Percentiles rank a stretch among this genome's conserved stretches.
Conservation (phyloP, 768 basidiomycete species). For the Nidularia sp. region DNA sequence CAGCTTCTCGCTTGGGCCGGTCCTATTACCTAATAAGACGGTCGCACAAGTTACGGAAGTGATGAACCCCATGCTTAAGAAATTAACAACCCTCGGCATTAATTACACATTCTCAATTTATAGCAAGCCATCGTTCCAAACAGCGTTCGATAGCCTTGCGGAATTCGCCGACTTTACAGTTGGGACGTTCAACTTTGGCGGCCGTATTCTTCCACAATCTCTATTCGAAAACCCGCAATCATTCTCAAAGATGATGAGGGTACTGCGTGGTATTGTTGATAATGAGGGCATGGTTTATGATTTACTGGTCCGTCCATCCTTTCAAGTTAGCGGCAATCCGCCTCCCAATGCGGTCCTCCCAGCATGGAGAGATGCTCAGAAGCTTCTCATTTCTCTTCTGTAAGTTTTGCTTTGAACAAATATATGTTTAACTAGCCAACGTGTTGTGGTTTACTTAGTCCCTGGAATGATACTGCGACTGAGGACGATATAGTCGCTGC, state of each 20-base stretch:
- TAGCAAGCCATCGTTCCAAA: background rate
- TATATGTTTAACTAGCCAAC: too few relatives aligned
- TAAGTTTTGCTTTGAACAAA: too few relatives aligned
- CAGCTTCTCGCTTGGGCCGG: background rate
- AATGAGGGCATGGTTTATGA: background rate
- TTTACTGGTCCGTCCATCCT: background rate
- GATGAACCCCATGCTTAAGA: background rate
- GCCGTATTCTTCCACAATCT: background rate
- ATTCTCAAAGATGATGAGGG: background rate
- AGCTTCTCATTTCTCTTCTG: background rate
- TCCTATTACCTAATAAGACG: background rate
- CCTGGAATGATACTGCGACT: too few relatives aligned
- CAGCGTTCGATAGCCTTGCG: background rate
- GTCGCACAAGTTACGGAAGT: background rate
- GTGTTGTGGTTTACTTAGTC: too few relatives aligned
- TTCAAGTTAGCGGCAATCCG: background rate
- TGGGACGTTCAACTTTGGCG: background rate
- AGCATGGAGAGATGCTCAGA: slow-evolving; percentile 9
- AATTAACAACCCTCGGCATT: background rate
- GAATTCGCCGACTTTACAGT: background rate
- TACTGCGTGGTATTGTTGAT: background rate
- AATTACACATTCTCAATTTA: background rate
- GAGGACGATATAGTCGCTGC: too few relatives aligned
- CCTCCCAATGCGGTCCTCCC: slow-evolving; percentile 10
- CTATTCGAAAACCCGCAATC: background rate